Conservation (phyloP, 75 land plant genomes). For the Pinus albicaulis region DNA sequence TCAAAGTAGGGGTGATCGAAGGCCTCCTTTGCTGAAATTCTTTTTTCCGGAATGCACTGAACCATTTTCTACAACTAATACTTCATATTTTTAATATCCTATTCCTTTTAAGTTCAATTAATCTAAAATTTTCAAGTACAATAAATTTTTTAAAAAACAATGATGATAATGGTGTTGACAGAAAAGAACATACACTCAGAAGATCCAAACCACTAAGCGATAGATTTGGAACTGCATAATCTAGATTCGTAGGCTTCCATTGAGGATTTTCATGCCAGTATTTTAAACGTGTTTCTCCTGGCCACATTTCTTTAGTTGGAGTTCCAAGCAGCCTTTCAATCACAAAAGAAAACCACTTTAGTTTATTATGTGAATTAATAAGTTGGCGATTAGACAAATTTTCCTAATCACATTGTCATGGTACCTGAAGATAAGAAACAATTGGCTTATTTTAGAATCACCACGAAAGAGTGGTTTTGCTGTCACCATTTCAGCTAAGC, state of each 20-base stretch:
- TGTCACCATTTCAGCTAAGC: slow-evolving; percentile 68
- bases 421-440: slow-evolving; percentile 76
- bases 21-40: too few relatives aligned
- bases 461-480: slow-evolving; percentile 73
- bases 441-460: slow-evolving; percentile 74
- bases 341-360: background rate
- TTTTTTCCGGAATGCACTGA: too few relatives aligned
- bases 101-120: too few relatives aligned
- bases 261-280: slow-evolving; percentile 97
- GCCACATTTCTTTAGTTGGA: slow-evolving; percentile 87
- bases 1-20: too few relatives aligned
- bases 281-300: slow-evolving; percentile 72
- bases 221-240: slow-evolving; percentile 74
- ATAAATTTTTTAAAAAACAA: too few relatives aligned
- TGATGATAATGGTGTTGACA: too few relatives aligned
- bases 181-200: slow-evolving; percentile 35
- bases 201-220: slow-evolving; percentile 69
- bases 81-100: too few relatives aligned
- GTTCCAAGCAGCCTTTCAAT: slow-evolving; percentile 79
- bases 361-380: background rate
- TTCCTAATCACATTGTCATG: too few relatives aligned
- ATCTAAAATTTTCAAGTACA: too few relatives aligned
- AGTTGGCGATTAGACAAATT: too few relatives aligned
- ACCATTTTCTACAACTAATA: too few relatives aligned
- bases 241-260: slow-evolving; percentile 74